Evolutionary conservation across 345 rosid genomes (phyloP).

Genomic region (Kandelia obovata): DNA sequence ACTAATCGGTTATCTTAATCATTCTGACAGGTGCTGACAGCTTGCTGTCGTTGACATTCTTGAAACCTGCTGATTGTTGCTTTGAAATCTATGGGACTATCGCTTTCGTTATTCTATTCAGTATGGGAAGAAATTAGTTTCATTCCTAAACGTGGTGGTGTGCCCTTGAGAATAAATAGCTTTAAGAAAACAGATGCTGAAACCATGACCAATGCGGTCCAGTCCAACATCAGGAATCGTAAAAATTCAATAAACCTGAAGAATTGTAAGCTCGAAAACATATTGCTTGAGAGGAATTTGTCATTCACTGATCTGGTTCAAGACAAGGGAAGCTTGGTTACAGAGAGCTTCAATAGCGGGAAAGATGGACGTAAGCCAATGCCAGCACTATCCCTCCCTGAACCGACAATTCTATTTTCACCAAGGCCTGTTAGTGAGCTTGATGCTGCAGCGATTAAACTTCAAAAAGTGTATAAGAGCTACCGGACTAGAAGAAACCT

Average conservation of each 20-base stretch:
- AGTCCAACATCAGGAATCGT: slow-evolving; percentile 1
- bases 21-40: slow-evolving; percentile 11
- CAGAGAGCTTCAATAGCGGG: background rate
- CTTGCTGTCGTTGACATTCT: background rate
- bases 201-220: slow-evolving; percentile 30
- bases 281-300: slow-evolving; percentile 20
- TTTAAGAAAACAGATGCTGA: slow-evolving; percentile 33
- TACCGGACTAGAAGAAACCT: slow-evolving; percentile 84
- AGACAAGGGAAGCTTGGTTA: slow-evolving; percentile 15
- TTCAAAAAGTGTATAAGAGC: slow-evolving; percentile 90
- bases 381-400: slow-evolving; percentile 48
- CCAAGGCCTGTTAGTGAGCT: slow-evolving; percentile 72
- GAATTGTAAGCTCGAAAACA: slow-evolving; percentile 31
- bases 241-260: slow-evolving; percentile 30
- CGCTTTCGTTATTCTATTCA: slow-evolving; percentile 37
- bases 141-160: slow-evolving; percentile 15
- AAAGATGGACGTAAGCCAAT: slow-evolving; percentile 14
- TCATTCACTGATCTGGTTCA: slow-evolving; percentile 36
- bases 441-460: slow-evolving; percentile 77
- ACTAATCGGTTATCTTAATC: background rate
- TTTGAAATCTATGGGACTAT: slow-evolving; percentile 32
- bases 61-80: background rate
- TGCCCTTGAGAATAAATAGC: slow-evolving; percentile 26
- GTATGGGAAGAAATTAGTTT: slow-evolving; percentile 37
- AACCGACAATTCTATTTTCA: slow-evolving; percentile 47